A percentile compares a stretch with the other conserved stretches of the same genome.
Conservation (phyloP, 2,329 filamentous ascomycete species). For the Passalora sequoiae region DNA sequence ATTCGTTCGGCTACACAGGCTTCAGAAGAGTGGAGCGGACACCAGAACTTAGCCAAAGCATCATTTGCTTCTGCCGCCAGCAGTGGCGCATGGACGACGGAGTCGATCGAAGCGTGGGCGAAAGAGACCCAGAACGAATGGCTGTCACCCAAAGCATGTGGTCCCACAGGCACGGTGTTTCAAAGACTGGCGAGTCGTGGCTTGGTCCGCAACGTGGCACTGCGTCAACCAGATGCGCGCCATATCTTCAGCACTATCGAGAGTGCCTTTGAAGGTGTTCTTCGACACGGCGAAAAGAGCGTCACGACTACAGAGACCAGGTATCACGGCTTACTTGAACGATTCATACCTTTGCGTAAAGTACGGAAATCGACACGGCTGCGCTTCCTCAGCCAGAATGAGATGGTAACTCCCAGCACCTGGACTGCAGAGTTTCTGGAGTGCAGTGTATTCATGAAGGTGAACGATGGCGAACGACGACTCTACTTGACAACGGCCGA, state of each 20-base stretch:
- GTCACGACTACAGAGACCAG: constrained; percentile 32
- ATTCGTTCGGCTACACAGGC: constrained; percentile 38
- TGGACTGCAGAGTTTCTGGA: constrained; percentile 69
- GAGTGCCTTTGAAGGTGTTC: constrained; percentile 55
- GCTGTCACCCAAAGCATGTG: constrained; percentile 65
- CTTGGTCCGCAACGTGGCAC: constrained; percentile 58
- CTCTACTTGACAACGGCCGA: constrained; percentile 72
- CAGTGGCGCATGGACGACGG: constrained; percentile 46
- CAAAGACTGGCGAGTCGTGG: constrained; percentile 70
- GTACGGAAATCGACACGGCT: constrained; percentile 68
- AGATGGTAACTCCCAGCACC: constrained; percentile 66
- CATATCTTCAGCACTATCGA: constrained; percentile 62
- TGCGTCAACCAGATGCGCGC: constrained; percentile 60
- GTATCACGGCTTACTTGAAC: constrained; percentile 59
- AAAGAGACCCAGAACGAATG: constrained; percentile 47
- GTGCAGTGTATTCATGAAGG: constrained; percentile 68
- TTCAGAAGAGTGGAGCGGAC: constrained; percentile 46
- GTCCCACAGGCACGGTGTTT: constrained; percentile 58
- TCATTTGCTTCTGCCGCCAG: constrained; percentile 28
- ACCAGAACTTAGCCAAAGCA: constrained; percentile 16
- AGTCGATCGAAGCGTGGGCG: constrained; percentile 47
- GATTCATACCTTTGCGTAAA: constrained; percentile 73
- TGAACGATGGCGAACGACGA: constrained; percentile 54
- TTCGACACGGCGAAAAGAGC: constrained; percentile 14
- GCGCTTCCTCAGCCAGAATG: constrained; percentile 63